A percentile compares a stretch with the other conserved stretches of the same genome.
Conservation (phyloP, 2,329 filamentous ascomycete species). For the Penicillium glabrum region DNA sequence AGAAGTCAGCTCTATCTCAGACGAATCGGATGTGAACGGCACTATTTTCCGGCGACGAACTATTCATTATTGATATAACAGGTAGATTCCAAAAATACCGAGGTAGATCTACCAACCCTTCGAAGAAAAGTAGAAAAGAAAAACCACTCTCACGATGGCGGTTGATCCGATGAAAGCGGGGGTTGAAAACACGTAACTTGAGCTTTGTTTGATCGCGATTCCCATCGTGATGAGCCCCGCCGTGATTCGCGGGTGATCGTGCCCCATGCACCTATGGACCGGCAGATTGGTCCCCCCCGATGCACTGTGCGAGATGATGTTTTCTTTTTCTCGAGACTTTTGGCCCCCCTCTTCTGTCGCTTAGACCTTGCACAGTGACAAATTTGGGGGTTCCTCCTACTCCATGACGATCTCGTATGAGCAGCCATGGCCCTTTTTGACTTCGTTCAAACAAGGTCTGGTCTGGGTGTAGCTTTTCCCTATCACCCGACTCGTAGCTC, state of each 20-base stretch:
- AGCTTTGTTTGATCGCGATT: constrained; percentile 2
- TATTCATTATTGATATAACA: too few relatives aligned
- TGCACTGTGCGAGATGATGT: not conserved
- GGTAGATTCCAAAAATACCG: not conserved
- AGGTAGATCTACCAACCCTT: not conserved
- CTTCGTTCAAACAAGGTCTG: not conserved
- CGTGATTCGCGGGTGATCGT: constrained; percentile 1
- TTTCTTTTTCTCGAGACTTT: not conserved
- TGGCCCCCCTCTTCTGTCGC: not conserved
- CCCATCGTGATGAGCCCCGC: not conserved
- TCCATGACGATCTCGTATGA: not conserved
- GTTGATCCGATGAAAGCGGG: constrained; percentile 9
- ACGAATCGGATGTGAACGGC: not conserved
- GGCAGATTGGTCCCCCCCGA: not conserved
- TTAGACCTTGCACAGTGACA: not conserved
- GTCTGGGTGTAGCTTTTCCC: not conserved
- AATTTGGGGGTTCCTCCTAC: not conserved
- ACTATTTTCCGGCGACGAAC: too few relatives aligned
- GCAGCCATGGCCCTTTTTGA: not conserved
- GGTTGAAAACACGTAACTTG: not conserved
- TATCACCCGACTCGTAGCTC: constrained; percentile 6
- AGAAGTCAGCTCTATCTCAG: not conserved
- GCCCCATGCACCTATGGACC: constrained; percentile 5
- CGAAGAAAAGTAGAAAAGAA: not conserved
- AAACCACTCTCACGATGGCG: not conserved